Evolutionary conservation across 306 rosid species (phyloP).

Genomic region (Quercus agrifolia): DNA sequence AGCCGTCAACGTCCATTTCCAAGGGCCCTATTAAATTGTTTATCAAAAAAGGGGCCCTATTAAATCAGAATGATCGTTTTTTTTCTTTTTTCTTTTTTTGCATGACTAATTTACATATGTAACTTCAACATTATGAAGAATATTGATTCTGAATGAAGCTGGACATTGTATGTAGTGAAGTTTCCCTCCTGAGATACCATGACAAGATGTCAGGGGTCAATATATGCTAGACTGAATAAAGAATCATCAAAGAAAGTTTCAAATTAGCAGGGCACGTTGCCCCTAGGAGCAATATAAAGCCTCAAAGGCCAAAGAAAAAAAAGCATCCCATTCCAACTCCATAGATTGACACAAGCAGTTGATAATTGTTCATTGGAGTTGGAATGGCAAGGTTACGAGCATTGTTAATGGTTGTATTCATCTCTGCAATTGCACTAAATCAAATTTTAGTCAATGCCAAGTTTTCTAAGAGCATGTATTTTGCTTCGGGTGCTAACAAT

Average conservation of each 20-base stretch:
- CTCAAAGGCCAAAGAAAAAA: conserved; percentile 15
- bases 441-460: conserved; percentile 40
- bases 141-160: conserved; percentile 34
- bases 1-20: no score
- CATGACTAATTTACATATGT: background rate
- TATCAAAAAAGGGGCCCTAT: background rate
- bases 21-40: no score
- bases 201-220: conserved; percentile 17
- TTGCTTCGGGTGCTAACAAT: conserved; percentile 63
- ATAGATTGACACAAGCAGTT: background rate
- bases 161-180: conserved; percentile 20
- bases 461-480: conserved; percentile 50
- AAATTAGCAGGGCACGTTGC: conserved; percentile 4
- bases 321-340: conserved; percentile 24
- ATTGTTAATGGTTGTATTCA: conserved; percentile 28
- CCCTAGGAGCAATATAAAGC: conserved; percentile 39
- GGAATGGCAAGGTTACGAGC: conserved; percentile 40
- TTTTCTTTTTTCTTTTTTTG: background rate
- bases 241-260: conserved; percentile 13
- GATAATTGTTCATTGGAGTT: background rate
- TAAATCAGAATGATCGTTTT: no score
- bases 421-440: conserved; percentile 25
- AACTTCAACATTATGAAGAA: conserved; percentile 23
- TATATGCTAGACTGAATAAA: background rate
- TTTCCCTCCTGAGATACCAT: conserved; percentile 23